Evolutionary conservation across 2,329 filamentous ascomycete species (phyloP).

Genomic region (Clonostachys byssicola): DNA sequence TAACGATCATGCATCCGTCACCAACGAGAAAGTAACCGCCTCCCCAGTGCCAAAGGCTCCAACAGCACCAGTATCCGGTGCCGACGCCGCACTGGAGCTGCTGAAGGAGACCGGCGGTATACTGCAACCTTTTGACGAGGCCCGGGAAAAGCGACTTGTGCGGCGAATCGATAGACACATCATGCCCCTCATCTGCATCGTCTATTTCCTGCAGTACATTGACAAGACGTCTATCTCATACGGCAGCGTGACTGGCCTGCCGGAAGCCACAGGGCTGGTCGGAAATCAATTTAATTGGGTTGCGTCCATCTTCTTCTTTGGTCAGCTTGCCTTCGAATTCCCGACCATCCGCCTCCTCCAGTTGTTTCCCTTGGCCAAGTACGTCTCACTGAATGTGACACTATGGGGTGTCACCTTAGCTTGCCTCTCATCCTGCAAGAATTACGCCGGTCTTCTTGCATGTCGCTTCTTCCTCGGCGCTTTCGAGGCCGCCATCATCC

Average conservation of each 20-base stretch:
- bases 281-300: conserved; percentile 32
- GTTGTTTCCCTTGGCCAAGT: conserved; percentile 13
- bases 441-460: conserved; percentile 35
- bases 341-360: conserved; percentile 14
- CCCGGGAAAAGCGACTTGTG: conserved; percentile 1
- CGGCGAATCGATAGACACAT: conserved; percentile 9
- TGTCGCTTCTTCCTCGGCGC: conserved; percentile 32
- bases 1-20: too few species aligned
- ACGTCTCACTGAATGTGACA: conserved; percentile 17
- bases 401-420: conserved; percentile 16
- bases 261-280: conserved; percentile 37
- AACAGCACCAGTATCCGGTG: too few species aligned
- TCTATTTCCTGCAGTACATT: conserved; percentile 3
- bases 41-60: too few species aligned
- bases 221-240: conserved; percentile 31
- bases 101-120: too few species aligned
- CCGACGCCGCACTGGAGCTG: too few species aligned
- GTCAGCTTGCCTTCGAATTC: conserved; percentile 16
- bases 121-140: too few species aligned
- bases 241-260: conserved; percentile 42
- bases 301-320: conserved; percentile 23
- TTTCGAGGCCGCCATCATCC: conserved; percentile 27
- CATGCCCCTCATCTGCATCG: conserved; percentile 7
- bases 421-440: conserved; percentile 16
- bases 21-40: too few species aligned